Evolutionary conservation across 176 grass and related monocot genomes (phyloP).

Genomic region (Musa acuminata): DNA sequence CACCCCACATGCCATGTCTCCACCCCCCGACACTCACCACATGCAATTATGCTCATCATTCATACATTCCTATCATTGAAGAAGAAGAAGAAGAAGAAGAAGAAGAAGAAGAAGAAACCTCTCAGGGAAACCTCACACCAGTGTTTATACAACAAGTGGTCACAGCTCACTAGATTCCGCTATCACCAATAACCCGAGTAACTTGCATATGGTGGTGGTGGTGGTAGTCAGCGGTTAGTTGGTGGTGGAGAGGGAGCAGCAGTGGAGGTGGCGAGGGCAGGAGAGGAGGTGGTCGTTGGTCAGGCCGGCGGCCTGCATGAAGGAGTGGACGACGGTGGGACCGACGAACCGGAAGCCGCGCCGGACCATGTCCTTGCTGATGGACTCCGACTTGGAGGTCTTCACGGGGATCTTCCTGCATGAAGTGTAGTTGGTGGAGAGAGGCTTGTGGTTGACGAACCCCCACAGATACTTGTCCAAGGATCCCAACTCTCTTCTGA

Average conservation of each 20-base stretch:
- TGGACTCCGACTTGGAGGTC: slow-evolving; percentile 92
- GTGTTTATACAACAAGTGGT: slow-evolving; percentile 8
- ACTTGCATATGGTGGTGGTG: not conserved
- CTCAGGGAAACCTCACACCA: not conserved
- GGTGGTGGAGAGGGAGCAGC: slow-evolving; percentile 13
- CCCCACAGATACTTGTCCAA: slow-evolving; percentile 76
- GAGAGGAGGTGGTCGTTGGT: slow-evolving; percentile 96
- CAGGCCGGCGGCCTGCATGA: slow-evolving; percentile 93
- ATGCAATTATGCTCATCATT: slow-evolving; percentile 6
- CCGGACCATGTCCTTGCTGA: slow-evolving; percentile 98
- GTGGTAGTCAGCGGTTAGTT: not conserved
- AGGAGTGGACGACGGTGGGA: slow-evolving; percentile 82
- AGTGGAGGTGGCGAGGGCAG: slow-evolving; percentile 74
- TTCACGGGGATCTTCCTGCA: slow-evolving; percentile 92
- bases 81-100: not conserved
- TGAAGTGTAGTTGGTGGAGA: slow-evolving; percentile 67
- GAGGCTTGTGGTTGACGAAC: slow-evolving; percentile 78
- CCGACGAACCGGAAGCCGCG: slow-evolving; percentile 81
- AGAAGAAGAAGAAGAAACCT: not conserved
- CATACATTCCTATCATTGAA: slow-evolving; percentile 1
- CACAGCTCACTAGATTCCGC: slow-evolving; percentile 18
- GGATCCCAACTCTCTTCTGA: slow-evolving; percentile 47
- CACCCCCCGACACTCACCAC: not conserved
- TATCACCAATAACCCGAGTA: not conserved
- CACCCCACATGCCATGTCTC: slow-evolving; percentile 13